Evolutionary conservation across 352 stramenopile genomes (phyloP), one percentile per base, ranked within the genome.

Genomic region (Globisporangium nunn): DNA sequence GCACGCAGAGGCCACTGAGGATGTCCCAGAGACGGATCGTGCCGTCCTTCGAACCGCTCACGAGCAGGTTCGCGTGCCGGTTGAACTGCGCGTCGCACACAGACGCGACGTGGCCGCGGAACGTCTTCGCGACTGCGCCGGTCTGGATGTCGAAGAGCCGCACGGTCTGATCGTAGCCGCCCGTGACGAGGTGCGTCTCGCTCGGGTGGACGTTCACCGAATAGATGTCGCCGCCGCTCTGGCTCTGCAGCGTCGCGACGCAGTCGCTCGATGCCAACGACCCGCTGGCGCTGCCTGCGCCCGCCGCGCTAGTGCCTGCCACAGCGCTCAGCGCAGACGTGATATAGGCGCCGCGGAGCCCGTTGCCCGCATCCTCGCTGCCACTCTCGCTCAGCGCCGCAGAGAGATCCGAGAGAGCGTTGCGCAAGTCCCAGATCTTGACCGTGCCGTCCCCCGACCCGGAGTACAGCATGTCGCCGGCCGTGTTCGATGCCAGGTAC

Each of bases 51-150:
- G 86, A 93, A 30, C 78, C 84, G 50, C 82, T 93, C 11, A 93
- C 77, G 33, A 96, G 77, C 30, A 96, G 74, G 61, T 94, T 96
- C 30, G 83, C 84, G 60, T 93, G 80, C 18, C 75, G 76, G 67
- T 94, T 93, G 61, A 94, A 96, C 61, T 91, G 77, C n/a, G 81
- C 80, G 59, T 96, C 84, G 58, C 81, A 93, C 23, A 96, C 84
- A 0, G 81, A 90, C 14, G 86, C 84, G 29, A 80, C 70, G 64
- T 96, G 82, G 11, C 82, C 84, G 7, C 77, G 70, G 55, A 96
- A 94, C 0, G 79, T 91, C 70, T 94, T 94, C 33, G 68, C 64
- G 18, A 87, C 71, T 4, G 70, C 67, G 37, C 79, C 78, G 11
- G 81, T 94, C 14, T 74, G 65, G 58, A 94, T 88, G 54, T 96